A percentile compares a stretch with the other conserved stretches of the same genome.
phyloP scores from a whole-genome alignment of 331 rosid genomes.

The Acacia concinna region DNA sequence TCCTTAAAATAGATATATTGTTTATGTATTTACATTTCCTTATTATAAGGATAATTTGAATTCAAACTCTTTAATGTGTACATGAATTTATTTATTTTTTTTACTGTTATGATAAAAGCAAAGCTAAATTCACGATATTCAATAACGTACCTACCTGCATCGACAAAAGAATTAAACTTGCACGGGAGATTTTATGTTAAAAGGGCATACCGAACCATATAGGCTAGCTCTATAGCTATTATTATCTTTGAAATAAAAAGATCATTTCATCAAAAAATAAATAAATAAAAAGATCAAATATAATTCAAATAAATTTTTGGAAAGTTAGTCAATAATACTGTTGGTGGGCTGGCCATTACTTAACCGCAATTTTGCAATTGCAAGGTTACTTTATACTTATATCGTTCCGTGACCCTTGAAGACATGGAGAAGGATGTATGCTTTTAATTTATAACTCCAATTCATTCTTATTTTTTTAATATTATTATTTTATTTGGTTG shows the following conservation, averaged over 20 bases:
- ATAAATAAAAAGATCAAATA: neutral
- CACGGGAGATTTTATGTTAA: neutral
- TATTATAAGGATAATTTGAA: neutral
- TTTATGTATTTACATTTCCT: too few species aligned
- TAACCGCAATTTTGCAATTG: neutral
- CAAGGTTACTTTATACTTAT: neutral
- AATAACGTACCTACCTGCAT: neutral
- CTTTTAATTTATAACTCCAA: neutral
- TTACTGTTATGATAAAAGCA: neutral
- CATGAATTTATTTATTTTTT: neutral
- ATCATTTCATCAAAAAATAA: too few species aligned
- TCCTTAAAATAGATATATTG: neutral
- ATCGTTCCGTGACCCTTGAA: neutral
- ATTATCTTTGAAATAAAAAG: neutral
- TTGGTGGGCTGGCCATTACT: neutral
- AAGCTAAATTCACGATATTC: neutral
- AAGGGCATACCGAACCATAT: neutral
- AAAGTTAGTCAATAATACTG: neutral
- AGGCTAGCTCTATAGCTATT: too few species aligned
- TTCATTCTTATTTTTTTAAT: too few species aligned
- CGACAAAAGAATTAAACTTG: neutral
- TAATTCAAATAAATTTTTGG: neutral
- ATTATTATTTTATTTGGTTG: neutral
- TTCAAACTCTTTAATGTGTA: neutral
- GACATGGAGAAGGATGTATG: neutral